A percentile compares a stretch with the other conserved stretches of the same genome.
Conservation (phyloP, 1,139 yeast species). For the Hyphopichia fennica region DNA sequence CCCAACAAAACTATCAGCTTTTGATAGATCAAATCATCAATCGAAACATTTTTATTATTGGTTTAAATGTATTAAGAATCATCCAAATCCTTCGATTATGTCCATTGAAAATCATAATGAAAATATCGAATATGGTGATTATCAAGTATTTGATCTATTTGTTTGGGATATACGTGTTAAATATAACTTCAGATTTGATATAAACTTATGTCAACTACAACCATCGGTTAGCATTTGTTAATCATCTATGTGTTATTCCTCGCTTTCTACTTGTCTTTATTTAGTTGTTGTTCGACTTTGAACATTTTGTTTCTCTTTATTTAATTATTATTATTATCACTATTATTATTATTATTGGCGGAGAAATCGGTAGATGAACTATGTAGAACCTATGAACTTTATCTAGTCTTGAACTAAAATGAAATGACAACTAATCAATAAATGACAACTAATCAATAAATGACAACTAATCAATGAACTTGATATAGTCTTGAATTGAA, state of each 20-base stretch:
- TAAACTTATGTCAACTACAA: conserved; percentile 26
- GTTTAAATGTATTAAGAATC: conserved; percentile 34
- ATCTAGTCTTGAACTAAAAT: no score
- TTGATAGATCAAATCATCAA: conserved; percentile 5
- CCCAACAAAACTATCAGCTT: conserved; percentile 1
- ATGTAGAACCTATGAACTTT: no score
- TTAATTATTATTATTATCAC: background rate
- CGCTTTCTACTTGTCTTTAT: background rate
- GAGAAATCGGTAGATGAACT: no score
- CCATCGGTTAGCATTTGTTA: conserved; percentile 28
- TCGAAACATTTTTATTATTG: conserved; percentile 27
- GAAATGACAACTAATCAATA: no score
- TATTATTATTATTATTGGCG: background rate
- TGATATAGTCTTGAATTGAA: no score
- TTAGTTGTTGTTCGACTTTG: no score
- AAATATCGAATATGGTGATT: conserved; percentile 37
- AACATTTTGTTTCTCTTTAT: background rate
- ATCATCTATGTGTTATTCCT: background rate
- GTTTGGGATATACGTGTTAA: conserved; percentile 46
- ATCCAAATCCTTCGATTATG: conserved; percentile 11
- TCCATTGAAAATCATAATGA: conserved; percentile 10
- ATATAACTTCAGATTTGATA: conserved; percentile 38
- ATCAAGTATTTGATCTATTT: conserved; percentile 44
- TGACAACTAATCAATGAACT: no score
- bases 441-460: no score